phyloP scores from a whole-genome alignment of 768 basidiomycete genomes.

The Suillus placidus region DNA sequence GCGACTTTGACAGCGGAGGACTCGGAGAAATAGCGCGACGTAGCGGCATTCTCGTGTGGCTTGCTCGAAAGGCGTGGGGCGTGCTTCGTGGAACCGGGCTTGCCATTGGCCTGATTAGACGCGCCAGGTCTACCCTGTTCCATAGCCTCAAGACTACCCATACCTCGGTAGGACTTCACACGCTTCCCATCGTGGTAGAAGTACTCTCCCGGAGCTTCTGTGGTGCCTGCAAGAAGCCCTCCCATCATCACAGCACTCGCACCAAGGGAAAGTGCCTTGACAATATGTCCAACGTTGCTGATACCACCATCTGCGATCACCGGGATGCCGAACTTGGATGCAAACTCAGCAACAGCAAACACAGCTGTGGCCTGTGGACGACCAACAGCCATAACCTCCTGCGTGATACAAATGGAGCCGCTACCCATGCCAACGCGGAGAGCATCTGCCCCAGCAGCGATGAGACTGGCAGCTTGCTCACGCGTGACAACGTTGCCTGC shows the following conservation, averaged over 20 bases:
- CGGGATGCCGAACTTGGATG: conserved; percentile 90
- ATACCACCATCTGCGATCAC: conserved; percentile 98
- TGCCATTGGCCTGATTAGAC: conserved; percentile 25
- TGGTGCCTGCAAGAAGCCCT: conserved; percentile 90
- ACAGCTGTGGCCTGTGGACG: conserved; percentile 98
- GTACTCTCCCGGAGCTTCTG: conserved; percentile 98
- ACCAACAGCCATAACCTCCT: conserved; percentile 99
- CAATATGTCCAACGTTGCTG: conserved; percentile 94
- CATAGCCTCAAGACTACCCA: conserved; percentile 97
- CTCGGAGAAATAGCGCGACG: conserved; percentile 67
- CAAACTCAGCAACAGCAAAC: conserved; percentile 94
- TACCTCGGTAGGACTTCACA: conserved; percentile 98
- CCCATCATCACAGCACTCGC: conserved; percentile 99
- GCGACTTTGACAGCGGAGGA: conserved; percentile 90
- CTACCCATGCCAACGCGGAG: conserved; percentile 97
- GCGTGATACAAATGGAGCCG: conserved; percentile 98
- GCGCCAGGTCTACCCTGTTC: conserved; percentile 63
- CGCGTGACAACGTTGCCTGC: conserved; percentile 98
- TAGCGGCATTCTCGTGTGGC: conserved; percentile 88
- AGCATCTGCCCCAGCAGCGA: conserved; percentile 94
- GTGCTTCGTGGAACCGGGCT: conserved; percentile 44
- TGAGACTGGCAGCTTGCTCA: conserved; percentile 93
- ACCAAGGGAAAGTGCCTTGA: conserved; percentile 93
- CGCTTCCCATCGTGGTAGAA: conserved; percentile 99
- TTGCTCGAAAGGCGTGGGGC: conserved; percentile 48